These are phyloP conservation scores for Chaetomium olivaceum DNA, from an alignment of 2,329 filamentous ascomycete genomes.

Conservation along the genomic window DNA sequence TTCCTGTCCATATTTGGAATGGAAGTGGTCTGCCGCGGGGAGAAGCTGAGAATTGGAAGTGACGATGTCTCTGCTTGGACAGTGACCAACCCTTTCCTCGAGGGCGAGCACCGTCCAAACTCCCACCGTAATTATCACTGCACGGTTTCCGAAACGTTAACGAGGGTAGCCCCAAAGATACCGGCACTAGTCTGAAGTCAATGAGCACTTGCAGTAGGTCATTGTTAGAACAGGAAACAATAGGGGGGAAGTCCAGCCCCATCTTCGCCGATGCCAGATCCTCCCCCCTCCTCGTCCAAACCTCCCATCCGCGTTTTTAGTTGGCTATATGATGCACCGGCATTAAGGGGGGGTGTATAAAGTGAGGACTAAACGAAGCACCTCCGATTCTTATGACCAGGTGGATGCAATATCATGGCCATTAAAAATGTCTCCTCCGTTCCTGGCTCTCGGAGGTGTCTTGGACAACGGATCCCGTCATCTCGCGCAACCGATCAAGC, in stretches of 20 bases:
- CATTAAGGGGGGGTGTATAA: background rate
- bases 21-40: background rate
- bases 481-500: background rate
- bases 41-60: background rate
- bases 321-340: no score
- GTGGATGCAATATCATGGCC: background rate
- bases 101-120: background rate
- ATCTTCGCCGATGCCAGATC: no score
- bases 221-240: no score
- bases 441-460: background rate
- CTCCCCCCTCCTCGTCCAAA: no score
- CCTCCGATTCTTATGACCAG: background rate
- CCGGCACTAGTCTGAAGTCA: background rate
- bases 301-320: no score
- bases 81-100: background rate
- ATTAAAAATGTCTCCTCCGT: background rate
- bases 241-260: no score
- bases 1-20: background rate
- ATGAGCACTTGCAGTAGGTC: no score
- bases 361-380: background rate
- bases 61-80: background rate
- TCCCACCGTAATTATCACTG: background rate
- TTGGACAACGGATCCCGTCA: background rate
- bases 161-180: background rate
- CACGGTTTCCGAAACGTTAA: background rate